Base-by-base conservation (phyloP, 441 rosid species). In the Codiaeum variegatum region DNA sequence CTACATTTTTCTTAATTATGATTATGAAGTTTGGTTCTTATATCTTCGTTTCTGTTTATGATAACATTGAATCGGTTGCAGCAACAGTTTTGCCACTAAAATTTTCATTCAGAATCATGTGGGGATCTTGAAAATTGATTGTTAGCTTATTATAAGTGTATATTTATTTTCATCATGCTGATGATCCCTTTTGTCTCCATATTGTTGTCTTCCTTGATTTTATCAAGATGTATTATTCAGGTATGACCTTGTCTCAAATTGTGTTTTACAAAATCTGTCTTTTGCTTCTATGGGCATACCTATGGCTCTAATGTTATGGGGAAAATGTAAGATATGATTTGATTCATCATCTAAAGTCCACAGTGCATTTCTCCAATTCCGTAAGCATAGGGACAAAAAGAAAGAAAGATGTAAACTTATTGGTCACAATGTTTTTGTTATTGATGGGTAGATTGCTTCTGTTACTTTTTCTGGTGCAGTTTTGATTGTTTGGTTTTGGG, bases 61-160 rank as follows among this genome's bases (percentile, higher is more conserved):
- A 52, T 44, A 5, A 54, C 65, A 69, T 61, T 63, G 32, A 76
- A 32, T 70, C 44, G 31, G 31, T 56, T 59, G 46, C 19, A 23
- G 46, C 54, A 29, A 28, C 54, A 52, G 12, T 40, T 44, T 72
- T 42, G 44, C 34, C 34, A 34, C 38, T 62, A 18, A 21, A 51
- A 64, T 54, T 55, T n/a, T 55, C 63, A 59, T 16, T 29, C 56
- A 18, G 6, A 51, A 16, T 23, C 29, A 32, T 65, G 64, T 71
- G 42, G 49, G 68, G 76, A 78, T 76, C 71, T 29, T 73, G 78
- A 51, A 78, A 69, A 76, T 36, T 19, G 60, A 60, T 73, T 44
- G 69, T 6, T 49, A 65, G 47, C 46, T 68, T 67, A 29, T 61
- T 28, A 9, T 61, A 47, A 51, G 5, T 3, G 7, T 36, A 36